Conservation (phyloP, 306 rosid genomes). For the Rosa persica region DNA sequence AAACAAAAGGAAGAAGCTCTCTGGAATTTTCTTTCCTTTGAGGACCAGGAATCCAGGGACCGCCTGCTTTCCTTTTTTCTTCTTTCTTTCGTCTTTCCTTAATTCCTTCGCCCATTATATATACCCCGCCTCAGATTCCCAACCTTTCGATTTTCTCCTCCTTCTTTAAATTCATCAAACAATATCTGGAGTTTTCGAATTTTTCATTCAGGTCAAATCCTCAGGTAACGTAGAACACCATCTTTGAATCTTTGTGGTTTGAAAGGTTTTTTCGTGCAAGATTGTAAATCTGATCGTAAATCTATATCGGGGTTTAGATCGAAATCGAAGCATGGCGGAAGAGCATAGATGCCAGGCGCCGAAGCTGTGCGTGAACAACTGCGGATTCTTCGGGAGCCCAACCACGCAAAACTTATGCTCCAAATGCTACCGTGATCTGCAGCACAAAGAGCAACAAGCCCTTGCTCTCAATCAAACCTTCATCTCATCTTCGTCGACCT, state of each 20-base stretch:
- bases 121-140: neutral
- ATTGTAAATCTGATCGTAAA: no score
- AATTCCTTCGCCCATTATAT: neutral
- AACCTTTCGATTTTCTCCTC: neutral
- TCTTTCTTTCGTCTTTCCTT: conserved; percentile 1
- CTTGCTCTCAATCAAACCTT: conserved; percentile 60
- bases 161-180: neutral
- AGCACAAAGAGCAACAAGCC: conserved; percentile 58
- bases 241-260: no score
- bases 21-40: conserved; percentile 39
- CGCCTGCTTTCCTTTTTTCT: conserved; percentile 26
- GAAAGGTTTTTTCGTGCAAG: no score
- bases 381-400: conserved; percentile 77
- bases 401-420: conserved; percentile 71
- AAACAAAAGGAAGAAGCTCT: conserved; percentile 7
- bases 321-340: conserved; percentile 57
- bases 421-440: conserved; percentile 70
- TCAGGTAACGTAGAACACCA: no score
- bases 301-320: neutral
- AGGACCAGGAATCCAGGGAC: conserved; percentile 34
- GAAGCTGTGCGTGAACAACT: conserved; percentile 68
- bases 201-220: no score
- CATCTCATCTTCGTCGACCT: conserved; percentile 10
- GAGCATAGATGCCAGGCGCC: conserved; percentile 82
- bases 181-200: no score